phyloP scores from a whole-genome alignment of 23 red algal genomes.

The Agarophyton chilense region DNA sequence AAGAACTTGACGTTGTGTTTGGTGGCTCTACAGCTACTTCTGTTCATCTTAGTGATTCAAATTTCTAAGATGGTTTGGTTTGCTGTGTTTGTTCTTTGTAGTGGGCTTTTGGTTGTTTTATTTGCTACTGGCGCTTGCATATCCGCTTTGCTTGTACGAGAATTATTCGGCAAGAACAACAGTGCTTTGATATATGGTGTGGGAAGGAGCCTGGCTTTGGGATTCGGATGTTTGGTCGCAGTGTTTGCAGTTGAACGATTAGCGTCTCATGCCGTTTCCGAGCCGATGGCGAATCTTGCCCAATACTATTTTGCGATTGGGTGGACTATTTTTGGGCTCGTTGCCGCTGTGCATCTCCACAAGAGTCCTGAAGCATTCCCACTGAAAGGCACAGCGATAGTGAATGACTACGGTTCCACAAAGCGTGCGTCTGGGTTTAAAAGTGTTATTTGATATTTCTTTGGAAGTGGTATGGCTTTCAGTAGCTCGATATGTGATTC shows the following conservation, averaged over 20 bases:
- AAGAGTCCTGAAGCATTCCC: not conserved
- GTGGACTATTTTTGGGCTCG: not conserved
- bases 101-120: not conserved
- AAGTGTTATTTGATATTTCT: not conserved
- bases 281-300: not conserved
- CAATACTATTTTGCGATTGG: not conserved
- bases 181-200: constrained; percentile 37
- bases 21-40: not conserved
- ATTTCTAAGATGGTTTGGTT: constrained; percentile 10
- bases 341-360: not conserved
- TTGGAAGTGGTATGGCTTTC: not conserved
- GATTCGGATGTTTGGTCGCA: constrained; percentile 14
- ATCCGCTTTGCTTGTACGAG: not conserved
- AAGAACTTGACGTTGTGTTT: not conserved
- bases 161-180: constrained; percentile 24
- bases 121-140: constrained; percentile 13
- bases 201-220: constrained; percentile 32
- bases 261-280: not conserved
- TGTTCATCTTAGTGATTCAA: not conserved
- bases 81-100: constrained; percentile 17
- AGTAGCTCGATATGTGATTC: not conserved
- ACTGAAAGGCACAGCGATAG: not conserved
- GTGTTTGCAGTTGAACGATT: not conserved
- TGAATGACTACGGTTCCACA: not conserved
- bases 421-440: not conserved